These are phyloP conservation scores for Tylopilus rubrobrunneus DNA, from an alignment of 768 basidiomycete genomes.

Conservation along the genomic window DNA sequence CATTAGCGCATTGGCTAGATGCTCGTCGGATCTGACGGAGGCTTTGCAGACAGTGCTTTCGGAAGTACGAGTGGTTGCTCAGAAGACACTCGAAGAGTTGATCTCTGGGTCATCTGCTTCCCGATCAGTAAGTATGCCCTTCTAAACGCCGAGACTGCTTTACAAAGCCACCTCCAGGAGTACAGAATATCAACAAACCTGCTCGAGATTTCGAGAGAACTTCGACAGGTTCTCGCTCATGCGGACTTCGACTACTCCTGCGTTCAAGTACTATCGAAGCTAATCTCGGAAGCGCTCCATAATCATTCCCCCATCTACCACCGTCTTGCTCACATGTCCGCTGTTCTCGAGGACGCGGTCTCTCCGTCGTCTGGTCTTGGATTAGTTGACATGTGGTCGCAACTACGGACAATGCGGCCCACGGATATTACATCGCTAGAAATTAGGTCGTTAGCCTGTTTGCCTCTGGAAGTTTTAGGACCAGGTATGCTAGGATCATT, in stretches of 20 bases:
- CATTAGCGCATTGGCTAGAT: conserved; percentile 1
- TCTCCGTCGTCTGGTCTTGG: conserved; percentile 69
- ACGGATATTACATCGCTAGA: conserved; percentile 17
- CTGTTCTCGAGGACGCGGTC: conserved; percentile 44
- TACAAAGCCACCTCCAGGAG: conserved; percentile 22
- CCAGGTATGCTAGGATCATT: conserved; percentile 10
- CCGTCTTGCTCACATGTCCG: conserved; percentile 30
- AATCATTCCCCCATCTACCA: conserved; percentile 33
- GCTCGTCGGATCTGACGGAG: conserved; percentile 11
- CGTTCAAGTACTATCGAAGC: conserved; percentile 52
- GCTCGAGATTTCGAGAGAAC: conserved; percentile 36
- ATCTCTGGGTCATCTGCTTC: conserved; percentile 9
- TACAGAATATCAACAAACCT: conserved; percentile 35
- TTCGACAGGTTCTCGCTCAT: conserved; percentile 40
- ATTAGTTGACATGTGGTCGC: conserved; percentile 68
- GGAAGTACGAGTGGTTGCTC: conserved; percentile 18
- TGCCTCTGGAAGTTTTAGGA: neutral
- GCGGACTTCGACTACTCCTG: conserved; percentile 61
- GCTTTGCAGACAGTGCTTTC: conserved; percentile 21
- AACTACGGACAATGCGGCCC: conserved; percentile 29
- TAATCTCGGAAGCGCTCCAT: conserved; percentile 45
- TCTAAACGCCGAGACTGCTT: neutral
- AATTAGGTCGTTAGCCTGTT: conserved; percentile 15
- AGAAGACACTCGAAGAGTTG: conserved; percentile 16
- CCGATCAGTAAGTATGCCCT: conserved; percentile 24